A percentile compares a stretch with the other conserved stretches of the same genome.
phyloP scores from a whole-genome alignment of 2,329 filamentous ascomycete genomes.

The Aspergillus latus region DNA sequence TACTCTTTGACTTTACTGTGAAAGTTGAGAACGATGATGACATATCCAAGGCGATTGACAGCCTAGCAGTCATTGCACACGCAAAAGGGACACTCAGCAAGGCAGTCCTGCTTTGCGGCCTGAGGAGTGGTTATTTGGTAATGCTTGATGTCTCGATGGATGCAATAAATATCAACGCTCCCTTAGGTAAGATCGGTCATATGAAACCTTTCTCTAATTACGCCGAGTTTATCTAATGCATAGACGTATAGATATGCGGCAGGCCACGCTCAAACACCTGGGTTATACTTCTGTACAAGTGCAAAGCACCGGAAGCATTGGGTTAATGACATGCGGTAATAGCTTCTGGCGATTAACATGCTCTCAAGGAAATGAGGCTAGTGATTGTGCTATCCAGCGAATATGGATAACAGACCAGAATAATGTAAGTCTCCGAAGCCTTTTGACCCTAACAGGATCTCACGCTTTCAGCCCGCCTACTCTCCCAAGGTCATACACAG shows the following conservation, averaged over 20 bases:
- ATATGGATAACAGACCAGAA: slow-evolving; percentile 46
- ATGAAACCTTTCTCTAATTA: slow-evolving; percentile 10
- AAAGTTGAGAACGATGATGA: slow-evolving; percentile 24
- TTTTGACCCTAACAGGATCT: slow-evolving; percentile 7
- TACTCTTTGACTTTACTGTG: slow-evolving; percentile 27
- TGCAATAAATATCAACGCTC: slow-evolving; percentile 18
- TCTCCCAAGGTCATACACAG: slow-evolving; percentile 37
- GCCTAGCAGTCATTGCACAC: slow-evolving; percentile 31
- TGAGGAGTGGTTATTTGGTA: slow-evolving; percentile 47
- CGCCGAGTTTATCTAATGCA: slow-evolving; percentile 10
- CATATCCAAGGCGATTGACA: slow-evolving; percentile 39
- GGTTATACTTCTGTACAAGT: slow-evolving; percentile 41
- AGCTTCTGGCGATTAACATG: slow-evolving; percentile 42
- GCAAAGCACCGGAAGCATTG: slow-evolving; percentile 30
- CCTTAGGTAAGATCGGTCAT: slow-evolving; percentile 28
- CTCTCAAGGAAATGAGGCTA: slow-evolving; percentile 22
- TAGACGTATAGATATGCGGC: slow-evolving; percentile 31
- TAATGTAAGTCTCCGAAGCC: slow-evolving; percentile 33
- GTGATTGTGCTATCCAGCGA: slow-evolving; percentile 33
- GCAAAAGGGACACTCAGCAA: slow-evolving; percentile 15
- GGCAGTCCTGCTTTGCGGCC: slow-evolving; percentile 43
- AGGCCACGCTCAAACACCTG: slow-evolving; percentile 30
- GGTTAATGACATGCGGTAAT: slow-evolving; percentile 38
- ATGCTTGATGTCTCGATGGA: slow-evolving; percentile 34
- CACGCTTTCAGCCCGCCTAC: slow-evolving; percentile 37